Base-by-base conservation (phyloP, 2,329 filamentous ascomycete species). In the Xylariaceae sp. region DNA sequence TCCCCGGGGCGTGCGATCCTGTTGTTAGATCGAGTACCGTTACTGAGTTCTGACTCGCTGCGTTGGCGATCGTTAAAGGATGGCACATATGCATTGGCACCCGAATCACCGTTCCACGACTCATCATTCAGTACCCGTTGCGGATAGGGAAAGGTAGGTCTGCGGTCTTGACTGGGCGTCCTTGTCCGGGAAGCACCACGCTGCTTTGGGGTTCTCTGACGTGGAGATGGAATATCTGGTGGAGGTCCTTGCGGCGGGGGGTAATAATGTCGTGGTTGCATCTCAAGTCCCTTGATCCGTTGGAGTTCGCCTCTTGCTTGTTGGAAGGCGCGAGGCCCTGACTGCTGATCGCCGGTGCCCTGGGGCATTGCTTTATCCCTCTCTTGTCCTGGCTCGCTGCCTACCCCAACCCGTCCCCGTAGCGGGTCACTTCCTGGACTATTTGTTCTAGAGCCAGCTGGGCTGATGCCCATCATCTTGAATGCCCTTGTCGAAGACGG, bases 381-480 rank as follows among this genome's bases (percentile, higher is more conserved):
- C 21, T 58, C 44, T 10, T 55, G 51, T 15, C 42, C 34, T 15
- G 49, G 30, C 3, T 46, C 59, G 1, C n/a, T 3, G 36, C 60
- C 53, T 18, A 43, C 47, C 5, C 37, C 42, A 19, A 13, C 15
- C 34, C 56, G 59, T 26, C 58, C 60, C 19, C 43, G 56, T 26
- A 53, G 50, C 1, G 53, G 30, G 8, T 63, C 56, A 8, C 54
- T 57, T 19, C 42, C 53, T 4, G 61, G 52, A 18, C 55, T 60
- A 18, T 32, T 48, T 43, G 56, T 53, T 41, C 61, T 61, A 21
- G 59, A 74, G 71, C 2, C 72, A 72, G 3, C 58, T 8, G 71
- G 67, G 8, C 77, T 77, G 13, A 86, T 68, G 2, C 83, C 83
- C 10, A 85, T 75, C 67, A 85, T 79, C 68, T 84, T 87, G 67